These are phyloP conservation scores for Centaurea solstitialis DNA, from an alignment of 129 eudicot species.

Conservation along the genomic window DNA sequence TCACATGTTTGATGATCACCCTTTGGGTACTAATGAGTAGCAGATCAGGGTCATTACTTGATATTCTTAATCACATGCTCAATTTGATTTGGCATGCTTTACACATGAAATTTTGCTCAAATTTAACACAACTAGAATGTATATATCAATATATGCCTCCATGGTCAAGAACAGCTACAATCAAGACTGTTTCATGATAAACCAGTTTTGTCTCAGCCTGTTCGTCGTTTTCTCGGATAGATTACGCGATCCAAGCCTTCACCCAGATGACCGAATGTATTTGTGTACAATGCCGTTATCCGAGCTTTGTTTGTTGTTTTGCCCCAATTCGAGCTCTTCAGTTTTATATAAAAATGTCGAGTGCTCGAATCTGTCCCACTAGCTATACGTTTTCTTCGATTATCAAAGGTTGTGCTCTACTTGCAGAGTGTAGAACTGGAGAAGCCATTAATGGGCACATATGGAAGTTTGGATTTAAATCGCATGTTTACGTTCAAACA, in stretches of 20 bases:
- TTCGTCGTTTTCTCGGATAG: constrained; percentile 35
- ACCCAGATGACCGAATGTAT: constrained; percentile 69
- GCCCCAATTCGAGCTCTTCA: constrained; percentile 48
- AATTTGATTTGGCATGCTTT: too few relatives aligned
- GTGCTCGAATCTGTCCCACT: constrained; percentile 52
- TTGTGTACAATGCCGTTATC: constrained; percentile 71
- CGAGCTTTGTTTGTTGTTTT: constrained; percentile 58
- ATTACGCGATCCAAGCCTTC: constrained; percentile 59
- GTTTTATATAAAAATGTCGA: constrained; percentile 54
- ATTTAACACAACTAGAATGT: constrained; percentile 48
- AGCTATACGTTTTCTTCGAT: constrained; percentile 72
- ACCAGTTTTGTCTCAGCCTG: constrained; percentile 68
- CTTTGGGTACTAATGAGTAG: background rate
- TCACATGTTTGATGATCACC: background rate
- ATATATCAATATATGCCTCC: constrained; percentile 46
- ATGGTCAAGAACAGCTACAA: constrained; percentile 61
- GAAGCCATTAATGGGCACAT: constrained; percentile 63
- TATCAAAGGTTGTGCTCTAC: constrained; percentile 54
- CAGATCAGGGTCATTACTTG: background rate
- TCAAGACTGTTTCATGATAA: constrained; percentile 68
- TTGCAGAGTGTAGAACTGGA: constrained; percentile 40
- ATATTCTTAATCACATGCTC: background rate
- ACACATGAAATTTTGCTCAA: constrained; percentile 47
- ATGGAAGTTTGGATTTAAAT: constrained; percentile 62
- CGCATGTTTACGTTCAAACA: constrained; percentile 64